Percentiles rank a stretch among this genome's conserved stretches.
Evolutionary conservation across 73 alveolate genomes (phyloP).

Genomic region (Stentor roeselii): DNA sequence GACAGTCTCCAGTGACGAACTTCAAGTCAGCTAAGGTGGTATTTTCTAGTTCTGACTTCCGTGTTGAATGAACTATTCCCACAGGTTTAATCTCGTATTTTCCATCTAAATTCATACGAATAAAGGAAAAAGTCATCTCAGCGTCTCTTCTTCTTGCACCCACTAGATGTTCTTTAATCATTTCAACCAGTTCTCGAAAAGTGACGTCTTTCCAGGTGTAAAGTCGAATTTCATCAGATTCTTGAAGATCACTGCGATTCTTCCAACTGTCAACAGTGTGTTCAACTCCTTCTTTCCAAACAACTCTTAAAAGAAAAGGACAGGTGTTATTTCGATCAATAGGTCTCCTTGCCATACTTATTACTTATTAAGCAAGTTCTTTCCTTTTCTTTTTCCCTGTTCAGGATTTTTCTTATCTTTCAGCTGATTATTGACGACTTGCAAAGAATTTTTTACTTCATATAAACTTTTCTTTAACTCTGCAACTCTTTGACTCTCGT

Average conservation of each 20-base stretch:
- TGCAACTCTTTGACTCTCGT: neutral
- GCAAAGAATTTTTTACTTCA: neutral
- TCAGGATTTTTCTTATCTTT: neutral
- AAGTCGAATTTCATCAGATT: conserved; percentile 54
- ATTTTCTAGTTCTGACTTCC: conserved; percentile 28
- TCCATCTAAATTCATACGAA: conserved; percentile 37
- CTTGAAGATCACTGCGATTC: conserved; percentile 14
- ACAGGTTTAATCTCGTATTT: conserved; percentile 28
- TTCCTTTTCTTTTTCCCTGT: neutral
- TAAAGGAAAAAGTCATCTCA: conserved; percentile 32
- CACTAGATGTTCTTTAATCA: conserved; percentile 32
- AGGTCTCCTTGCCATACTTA: neutral
- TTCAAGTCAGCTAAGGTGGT: conserved; percentile 31
- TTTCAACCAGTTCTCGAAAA: conserved; percentile 63
- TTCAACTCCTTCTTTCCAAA: conserved; percentile 46
- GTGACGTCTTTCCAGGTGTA: conserved; percentile 79
- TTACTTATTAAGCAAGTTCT: neutral
- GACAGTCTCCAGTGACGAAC: conserved; percentile 49
- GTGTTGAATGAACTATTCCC: conserved; percentile 29
- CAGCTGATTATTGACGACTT: too few relatives aligned
- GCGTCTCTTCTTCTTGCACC: conserved; percentile 50
- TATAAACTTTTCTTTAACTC: too few relatives aligned
- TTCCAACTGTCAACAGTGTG: conserved; percentile 43
- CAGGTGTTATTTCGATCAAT: conserved; percentile 74
- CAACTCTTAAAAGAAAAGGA: conserved; percentile 71